Evolutionary conservation across 108 stramenopile genomes (phyloP), one percentile per base, ranked within the genome.

Genomic region (Poteriospumella lacustris): DNA sequence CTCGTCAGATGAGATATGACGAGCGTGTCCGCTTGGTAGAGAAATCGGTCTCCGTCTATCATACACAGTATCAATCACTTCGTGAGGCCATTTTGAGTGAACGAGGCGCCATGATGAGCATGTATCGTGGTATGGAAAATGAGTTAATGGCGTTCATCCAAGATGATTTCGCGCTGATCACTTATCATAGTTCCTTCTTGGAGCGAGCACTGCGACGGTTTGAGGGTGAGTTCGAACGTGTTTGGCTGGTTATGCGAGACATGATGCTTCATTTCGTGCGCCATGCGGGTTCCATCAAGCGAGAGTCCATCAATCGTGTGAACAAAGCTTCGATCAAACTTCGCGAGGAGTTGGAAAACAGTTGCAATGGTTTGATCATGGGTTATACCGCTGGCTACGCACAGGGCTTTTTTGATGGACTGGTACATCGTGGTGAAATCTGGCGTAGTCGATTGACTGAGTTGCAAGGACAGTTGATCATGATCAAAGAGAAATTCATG

Each of bases 401-500:
- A 33, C 60, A 64, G 31, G 12, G 5, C 3, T 64, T 34, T 64
- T 64, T 64, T 34, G 24, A 64, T 33, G 24, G 36, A 5, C 31
- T 64, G 3, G 36, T 64, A 5, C 3, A 3, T 34, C 3, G 24
- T 5, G 24, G 12, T 26, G 60, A 64, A 24, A 33, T 24, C 28
- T 64, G 60, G 60, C 28, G 24, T 26, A 9, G 3, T 19, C 5
- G 36, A 34, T 34, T 64, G 31, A 64, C 24, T 3, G 31, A 64
- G 5, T 33, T 64, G 15, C 60, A 64, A 64, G 60, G 60, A 3
- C 5, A 3, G 36, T 19, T 64, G 15, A 64, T 64, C 36, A 34
- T 64, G 31, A 33, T 5, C 15, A 64, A 64, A 64, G 60, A 64
- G 31, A 64, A 64, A 33, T 64, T 64, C 60, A 64, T 64, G 60